Percentiles rank a stretch among this genome's conserved stretches.
phyloP scores from a whole-genome alignment of 106 monocot species.

The Apostasia ramifera region DNA sequence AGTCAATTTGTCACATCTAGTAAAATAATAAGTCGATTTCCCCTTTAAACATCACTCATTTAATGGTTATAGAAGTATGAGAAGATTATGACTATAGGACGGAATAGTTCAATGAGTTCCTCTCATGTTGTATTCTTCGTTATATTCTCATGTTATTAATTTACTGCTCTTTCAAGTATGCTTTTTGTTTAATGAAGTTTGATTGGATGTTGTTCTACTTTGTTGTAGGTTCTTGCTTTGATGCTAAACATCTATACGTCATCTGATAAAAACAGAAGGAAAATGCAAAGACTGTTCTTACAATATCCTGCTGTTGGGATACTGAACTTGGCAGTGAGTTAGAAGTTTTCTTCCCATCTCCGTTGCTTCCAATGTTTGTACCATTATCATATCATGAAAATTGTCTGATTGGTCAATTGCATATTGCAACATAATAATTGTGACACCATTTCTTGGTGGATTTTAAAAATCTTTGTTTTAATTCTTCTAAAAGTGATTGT shows the following conservation, averaged over 20 bases:
- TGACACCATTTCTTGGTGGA: too few species aligned
- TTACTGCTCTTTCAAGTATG: background rate
- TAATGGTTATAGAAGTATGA: too few species aligned
- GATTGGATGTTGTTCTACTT: background rate
- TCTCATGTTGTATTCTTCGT: background rate
- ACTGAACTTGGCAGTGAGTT: slow-evolving; percentile 23
- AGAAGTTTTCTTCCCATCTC: background rate
- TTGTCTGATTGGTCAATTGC: too few species aligned
- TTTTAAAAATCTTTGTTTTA: too few species aligned
- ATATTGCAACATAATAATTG: too few species aligned
- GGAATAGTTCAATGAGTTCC: background rate
- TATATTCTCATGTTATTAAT: background rate
- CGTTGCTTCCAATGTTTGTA: too few species aligned
- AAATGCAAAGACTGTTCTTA: slow-evolving; percentile 4
- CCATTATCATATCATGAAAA: too few species aligned
- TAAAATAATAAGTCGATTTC: too few species aligned
- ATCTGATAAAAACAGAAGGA: slow-evolving; percentile 12
- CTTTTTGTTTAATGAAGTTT: background rate
- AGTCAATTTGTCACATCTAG: too few species aligned
- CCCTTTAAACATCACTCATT: too few species aligned
- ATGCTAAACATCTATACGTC: slow-evolving; percentile 10
- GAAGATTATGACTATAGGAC: too few species aligned
- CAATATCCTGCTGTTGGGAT: slow-evolving; percentile 10
- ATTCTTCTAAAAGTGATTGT: too few species aligned
- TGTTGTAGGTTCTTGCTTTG: slow-evolving; percentile 17